phyloP scores from a whole-genome alignment of 768 basidiomycete species.

The Chalciporus sphaerocephalus region DNA sequence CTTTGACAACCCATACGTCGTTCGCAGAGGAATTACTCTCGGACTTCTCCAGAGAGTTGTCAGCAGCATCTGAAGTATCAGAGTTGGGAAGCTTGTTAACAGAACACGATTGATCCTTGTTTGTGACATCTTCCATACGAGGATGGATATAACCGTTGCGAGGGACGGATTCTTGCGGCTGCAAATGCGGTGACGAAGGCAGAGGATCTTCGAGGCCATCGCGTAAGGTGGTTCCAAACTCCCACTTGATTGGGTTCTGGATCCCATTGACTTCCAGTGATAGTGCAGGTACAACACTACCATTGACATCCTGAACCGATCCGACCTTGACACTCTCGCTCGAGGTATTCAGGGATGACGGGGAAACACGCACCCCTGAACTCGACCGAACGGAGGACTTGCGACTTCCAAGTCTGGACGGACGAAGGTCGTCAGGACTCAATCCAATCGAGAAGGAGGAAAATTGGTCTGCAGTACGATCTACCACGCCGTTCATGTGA shows the following conservation, averaged over 20 bases:
- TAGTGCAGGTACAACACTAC: background rate
- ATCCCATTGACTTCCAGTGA: constrained; percentile 11
- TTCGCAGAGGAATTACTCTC: constrained; percentile 19
- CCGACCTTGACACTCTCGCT: background rate
- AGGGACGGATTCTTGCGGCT: background rate
- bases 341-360: background rate
- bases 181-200: constrained; percentile 1
- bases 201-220: constrained; percentile 6
- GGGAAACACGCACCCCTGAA: constrained; percentile 7
- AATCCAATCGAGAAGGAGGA: constrained; percentile 45
- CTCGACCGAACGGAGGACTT: constrained; percentile 23
- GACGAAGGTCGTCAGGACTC: constrained; percentile 34
- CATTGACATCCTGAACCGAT: background rate
- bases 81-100: background rate
- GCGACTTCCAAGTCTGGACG: constrained; percentile 21
- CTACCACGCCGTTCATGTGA: constrained; percentile 9
- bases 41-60: constrained; percentile 7
- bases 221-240: constrained; percentile 48
- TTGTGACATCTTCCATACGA: background rate
- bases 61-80: background rate
- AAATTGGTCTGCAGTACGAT: constrained; percentile 28
- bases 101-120: background rate
- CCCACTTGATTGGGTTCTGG: constrained; percentile 41
- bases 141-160: background rate
- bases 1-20: constrained; percentile 51